Evolutionary conservation across 2,329 filamentous ascomycete genomes (phyloP).

Genomic region (Pseudogymnoascus sp.): DNA sequence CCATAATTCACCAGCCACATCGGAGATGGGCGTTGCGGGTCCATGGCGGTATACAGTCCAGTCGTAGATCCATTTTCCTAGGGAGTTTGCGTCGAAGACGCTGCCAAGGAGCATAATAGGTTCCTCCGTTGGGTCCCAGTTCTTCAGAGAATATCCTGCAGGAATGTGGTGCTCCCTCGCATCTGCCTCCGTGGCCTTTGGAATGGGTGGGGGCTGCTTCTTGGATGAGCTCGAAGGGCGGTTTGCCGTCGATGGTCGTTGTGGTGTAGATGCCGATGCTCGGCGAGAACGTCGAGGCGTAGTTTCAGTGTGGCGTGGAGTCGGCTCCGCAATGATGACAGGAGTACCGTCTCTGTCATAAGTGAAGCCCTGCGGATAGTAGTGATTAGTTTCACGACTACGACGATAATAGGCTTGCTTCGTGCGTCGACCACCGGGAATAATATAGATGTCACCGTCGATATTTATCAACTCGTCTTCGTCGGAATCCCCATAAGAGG

Average conservation of each 20-base stretch:
- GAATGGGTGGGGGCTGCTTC: conserved; percentile 29
- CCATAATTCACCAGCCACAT: conserved; percentile 93
- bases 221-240: conserved; percentile 23
- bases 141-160: conserved; percentile 86
- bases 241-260: conserved; percentile 21
- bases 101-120: conserved; percentile 91
- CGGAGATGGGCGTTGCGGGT: conserved; percentile 71
- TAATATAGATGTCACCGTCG: conserved; percentile 23
- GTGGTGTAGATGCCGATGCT: conserved; percentile 25
- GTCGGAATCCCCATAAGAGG: conserved; percentile 31
- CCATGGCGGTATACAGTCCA: conserved; percentile 94
- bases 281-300: conserved; percentile 20
- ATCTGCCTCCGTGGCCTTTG: conserved; percentile 51
- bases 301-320: conserved; percentile 10
- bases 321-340: conserved; percentile 10
- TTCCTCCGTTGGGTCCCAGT: conserved; percentile 92
- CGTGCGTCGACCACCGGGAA: conserved; percentile 22
- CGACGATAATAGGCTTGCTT: conserved; percentile 27
- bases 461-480: conserved; percentile 26
- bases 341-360: conserved; percentile 26
- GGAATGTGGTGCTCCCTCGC: conserved; percentile 67
- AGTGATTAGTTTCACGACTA: conserved; percentile 30
- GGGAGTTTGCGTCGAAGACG: conserved; percentile 93
- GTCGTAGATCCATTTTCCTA: conserved; percentile 99
- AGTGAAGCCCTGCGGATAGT: conserved; percentile 24